Conservation (phyloP, 2,329 filamentous ascomycete species). For the Trichoderma endophyticum region DNA sequence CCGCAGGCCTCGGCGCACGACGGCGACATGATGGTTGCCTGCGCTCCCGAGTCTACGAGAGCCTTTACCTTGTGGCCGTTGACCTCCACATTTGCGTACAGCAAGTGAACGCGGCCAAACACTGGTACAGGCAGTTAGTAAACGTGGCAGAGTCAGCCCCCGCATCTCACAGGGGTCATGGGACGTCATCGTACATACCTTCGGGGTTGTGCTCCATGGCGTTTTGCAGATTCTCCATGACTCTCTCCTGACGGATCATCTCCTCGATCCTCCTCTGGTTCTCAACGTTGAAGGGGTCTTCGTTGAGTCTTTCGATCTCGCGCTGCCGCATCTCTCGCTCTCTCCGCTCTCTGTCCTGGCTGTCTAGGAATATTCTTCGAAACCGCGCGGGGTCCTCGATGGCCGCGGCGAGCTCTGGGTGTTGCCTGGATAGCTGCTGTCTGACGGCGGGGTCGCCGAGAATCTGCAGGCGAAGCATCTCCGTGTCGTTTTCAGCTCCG, state of each 20-base stretch:
- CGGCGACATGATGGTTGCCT: slow-evolving; percentile 98
- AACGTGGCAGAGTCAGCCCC: slow-evolving; percentile 18
- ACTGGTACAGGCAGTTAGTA: slow-evolving; percentile 48
- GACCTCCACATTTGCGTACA: slow-evolving; percentile 94
- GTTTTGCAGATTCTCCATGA: slow-evolving; percentile 93
- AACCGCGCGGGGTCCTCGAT: slow-evolving; percentile 76
- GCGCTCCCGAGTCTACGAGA: slow-evolving; percentile 93
- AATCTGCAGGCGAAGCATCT: slow-evolving; percentile 78
- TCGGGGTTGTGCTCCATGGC: slow-evolving; percentile 97
- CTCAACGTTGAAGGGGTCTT: slow-evolving; percentile 91
- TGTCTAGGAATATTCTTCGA: slow-evolving; percentile 65
- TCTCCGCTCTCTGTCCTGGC: slow-evolving; percentile 67
- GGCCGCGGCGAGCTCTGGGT: slow-evolving; percentile 73
- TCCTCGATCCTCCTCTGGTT: slow-evolving; percentile 92
- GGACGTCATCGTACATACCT: slow-evolving; percentile 51
- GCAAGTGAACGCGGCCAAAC: slow-evolving; percentile 91
- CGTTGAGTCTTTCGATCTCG: slow-evolving; percentile 80
- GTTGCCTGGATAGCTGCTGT: slow-evolving; percentile 65
- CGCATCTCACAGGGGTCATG: slow-evolving; percentile 6
- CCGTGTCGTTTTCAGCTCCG: slow-evolving; percentile 59
- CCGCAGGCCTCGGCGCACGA: slow-evolving; percentile 85
- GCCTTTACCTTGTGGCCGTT: slow-evolving; percentile 92
- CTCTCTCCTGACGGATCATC: slow-evolving; percentile 90
- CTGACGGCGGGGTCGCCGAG: slow-evolving; percentile 73
- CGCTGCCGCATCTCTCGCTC: slow-evolving; percentile 74